Conservation (phyloP, 2,329 filamentous ascomycete species). For the Phialophora chinensis region DNA sequence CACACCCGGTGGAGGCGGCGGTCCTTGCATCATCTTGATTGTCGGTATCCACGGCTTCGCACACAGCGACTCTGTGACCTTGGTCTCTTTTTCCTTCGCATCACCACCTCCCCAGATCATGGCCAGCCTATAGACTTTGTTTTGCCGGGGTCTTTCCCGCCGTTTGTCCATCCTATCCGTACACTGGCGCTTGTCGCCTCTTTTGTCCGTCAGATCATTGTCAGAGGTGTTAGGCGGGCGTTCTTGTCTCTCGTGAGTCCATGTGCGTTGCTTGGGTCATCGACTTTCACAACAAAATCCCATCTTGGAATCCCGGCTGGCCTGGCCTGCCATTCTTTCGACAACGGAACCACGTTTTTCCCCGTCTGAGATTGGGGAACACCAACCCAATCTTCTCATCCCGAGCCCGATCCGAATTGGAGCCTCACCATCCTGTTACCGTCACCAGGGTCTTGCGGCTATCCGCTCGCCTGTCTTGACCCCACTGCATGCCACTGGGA, state of each 20-base stretch:
- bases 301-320: constrained; percentile 16
- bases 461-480: constrained; percentile 15
- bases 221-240: constrained; percentile 15
- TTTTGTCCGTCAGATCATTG: constrained; percentile 29
- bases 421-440: constrained; percentile 23
- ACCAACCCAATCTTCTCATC: constrained; percentile 1
- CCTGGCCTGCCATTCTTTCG: constrained; percentile 22
- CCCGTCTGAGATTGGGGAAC: constrained; percentile 20
- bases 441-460: constrained; percentile 22
- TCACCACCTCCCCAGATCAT: constrained; percentile 28
- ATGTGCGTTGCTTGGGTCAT: constrained; percentile 23
- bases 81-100: constrained; percentile 32
- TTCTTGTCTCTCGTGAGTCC: constrained; percentile 23
- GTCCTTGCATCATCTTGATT: constrained; percentile 32
- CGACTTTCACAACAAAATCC: constrained; percentile 21
- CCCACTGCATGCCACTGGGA: constrained; percentile 20
- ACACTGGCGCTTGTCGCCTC: constrained; percentile 40
- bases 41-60: constrained; percentile 27
- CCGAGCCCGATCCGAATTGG: constrained; percentile 10
- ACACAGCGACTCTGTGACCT: constrained; percentile 21
- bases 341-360: constrained; percentile 16
- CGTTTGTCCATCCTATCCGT: constrained; percentile 32
- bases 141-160: constrained; percentile 27
- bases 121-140: constrained; percentile 33
- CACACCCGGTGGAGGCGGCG: constrained; percentile 20